Base-by-base conservation (phyloP, 2,329 filamentous ascomycete species). In the Cladobotryum mycophilum region DNA sequence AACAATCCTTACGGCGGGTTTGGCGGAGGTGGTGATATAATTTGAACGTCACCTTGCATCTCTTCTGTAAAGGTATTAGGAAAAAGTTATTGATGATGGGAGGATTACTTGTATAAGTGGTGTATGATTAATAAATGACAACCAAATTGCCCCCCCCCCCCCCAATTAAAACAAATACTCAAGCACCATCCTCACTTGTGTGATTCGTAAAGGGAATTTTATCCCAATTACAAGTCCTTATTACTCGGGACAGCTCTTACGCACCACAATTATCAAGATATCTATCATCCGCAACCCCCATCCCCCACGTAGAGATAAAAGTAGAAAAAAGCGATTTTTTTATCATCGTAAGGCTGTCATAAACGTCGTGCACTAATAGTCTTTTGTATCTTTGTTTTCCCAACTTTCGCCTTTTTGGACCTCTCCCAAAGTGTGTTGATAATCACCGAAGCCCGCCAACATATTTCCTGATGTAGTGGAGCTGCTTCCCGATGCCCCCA, bases 1-100 rank as follows among this genome's bases (percentile, higher is more conserved):
- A 63, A 64, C 45, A 59, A 69, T 41, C 64, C 70, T 5, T 72
- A 70, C 56, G 73, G 72, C 14, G 67, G 65, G 7, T 64, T 63
- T 12, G 63, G 62, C 14, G 66, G 69, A 9, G 65, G 68, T 0
- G 68, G 65, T 34, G 22, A 45, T 34, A 45, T 45, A 13, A 45
- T 45, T 35, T 45, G 12, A 45, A 20, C 17, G 12, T 38, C 36
- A 12, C 13, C 12, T 14, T 38, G 7, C 12, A 38, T 38, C 6
- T 38, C 15, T 38, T 38, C 7, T 25, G 22, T 7, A 25, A 25
- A 25, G 22, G 6, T 8, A 30, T 30, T 30, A 11, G 25, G 25
- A 30, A 30, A 30, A 11, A 6, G 25, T 11, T 30, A 30, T 30
- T 30, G 25, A 30, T 30, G 4, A 8, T 30, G 6, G 25, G 8